Evolutionary conservation across 306 rosid genomes (phyloP).

Genomic region (Bauhinia variegata): DNA sequence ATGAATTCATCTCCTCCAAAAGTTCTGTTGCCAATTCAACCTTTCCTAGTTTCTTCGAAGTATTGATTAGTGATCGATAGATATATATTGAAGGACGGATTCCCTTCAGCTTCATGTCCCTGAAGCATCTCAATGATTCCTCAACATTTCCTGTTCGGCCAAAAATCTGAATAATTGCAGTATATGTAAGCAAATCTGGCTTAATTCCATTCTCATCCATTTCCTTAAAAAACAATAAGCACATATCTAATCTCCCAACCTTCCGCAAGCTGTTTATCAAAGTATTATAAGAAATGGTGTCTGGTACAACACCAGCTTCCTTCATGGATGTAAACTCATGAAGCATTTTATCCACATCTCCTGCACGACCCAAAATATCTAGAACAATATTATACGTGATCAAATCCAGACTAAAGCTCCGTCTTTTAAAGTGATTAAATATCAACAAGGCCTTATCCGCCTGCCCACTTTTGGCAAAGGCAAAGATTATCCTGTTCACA

Average conservation of each 20-base stretch:
- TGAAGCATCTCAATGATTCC: conserved; percentile 60
- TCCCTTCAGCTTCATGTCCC: conserved; percentile 66
- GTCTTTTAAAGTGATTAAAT: conserved; percentile 57
- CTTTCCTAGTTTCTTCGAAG: conserved; percentile 63
- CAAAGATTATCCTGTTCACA: conserved; percentile 63
- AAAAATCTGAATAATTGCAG: conserved; percentile 63
- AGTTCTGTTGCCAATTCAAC: conserved; percentile 61
- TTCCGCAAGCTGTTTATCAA: conserved; percentile 66
- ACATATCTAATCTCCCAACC: conserved; percentile 70
- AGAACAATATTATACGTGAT: conserved; percentile 69
- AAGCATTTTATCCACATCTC: conserved; percentile 61
- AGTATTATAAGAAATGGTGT: conserved; percentile 71
- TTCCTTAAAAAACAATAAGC: conserved; percentile 58
- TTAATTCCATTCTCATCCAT: conserved; percentile 63
- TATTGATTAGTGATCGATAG: conserved; percentile 57
- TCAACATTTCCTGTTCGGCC: conserved; percentile 76
- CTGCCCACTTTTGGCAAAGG: conserved; percentile 70
- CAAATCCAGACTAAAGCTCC: conserved; percentile 51
- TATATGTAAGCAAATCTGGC: conserved; percentile 78
- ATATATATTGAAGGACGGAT: conserved; percentile 62
- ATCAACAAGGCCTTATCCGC: conserved; percentile 66
- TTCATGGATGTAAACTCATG: conserved; percentile 57
- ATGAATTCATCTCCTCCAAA: conserved; percentile 66
- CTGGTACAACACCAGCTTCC: conserved; percentile 59
- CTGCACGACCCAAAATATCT: conserved; percentile 69